Base-by-base conservation (phyloP, 441 rosid species). In the Erodium texanum region DNA sequence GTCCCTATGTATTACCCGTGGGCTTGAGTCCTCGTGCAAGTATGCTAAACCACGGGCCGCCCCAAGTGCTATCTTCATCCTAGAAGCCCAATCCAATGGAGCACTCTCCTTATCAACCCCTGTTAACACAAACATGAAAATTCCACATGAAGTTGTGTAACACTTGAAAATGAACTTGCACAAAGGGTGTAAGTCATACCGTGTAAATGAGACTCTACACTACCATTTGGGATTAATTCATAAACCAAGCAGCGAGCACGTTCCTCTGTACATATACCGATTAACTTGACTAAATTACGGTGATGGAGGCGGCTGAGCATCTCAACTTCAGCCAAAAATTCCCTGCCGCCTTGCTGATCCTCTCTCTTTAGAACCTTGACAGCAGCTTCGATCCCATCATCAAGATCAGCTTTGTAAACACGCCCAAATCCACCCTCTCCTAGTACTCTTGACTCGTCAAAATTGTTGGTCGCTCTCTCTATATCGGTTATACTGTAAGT, bases 271-370 rank as follows among this genome's bases (percentile, higher is more conserved):
- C 99, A 93, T 74, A 93, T 93, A 66, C 99, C 99, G 7, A 93
- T 87, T 78, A 93, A 71, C 78, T 91, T 89, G 73, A 93, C 99
- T 70, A 93, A 78, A 79, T 93, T 91, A 78, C 99, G 82, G 69
- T 93, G 99, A 80, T 93, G 97, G 75, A 93, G 88, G 67, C 97
- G 99, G 70, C 99, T 93, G 72, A 93, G 95, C 96, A 93, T 93
- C 83, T 93, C 99, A 2, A 91, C 89, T 79, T 93, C 97, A 4
- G 99, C 97, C 80, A 91, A 80, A 83, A 93, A 93, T 82, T 91
- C 97, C 52, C 96, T 81, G 70, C 89, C 78, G 24, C 97, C 96
- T 77, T 93, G 99, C 41, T 85, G 96, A 82, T 91, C 96, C 67
- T 89, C 96, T 80, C 99, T 86, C 83, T 93, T 93, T 73, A 93